Evolutionary conservation across 805 yeast species (phyloP).

Genomic region (Candida lessepsii): DNA sequence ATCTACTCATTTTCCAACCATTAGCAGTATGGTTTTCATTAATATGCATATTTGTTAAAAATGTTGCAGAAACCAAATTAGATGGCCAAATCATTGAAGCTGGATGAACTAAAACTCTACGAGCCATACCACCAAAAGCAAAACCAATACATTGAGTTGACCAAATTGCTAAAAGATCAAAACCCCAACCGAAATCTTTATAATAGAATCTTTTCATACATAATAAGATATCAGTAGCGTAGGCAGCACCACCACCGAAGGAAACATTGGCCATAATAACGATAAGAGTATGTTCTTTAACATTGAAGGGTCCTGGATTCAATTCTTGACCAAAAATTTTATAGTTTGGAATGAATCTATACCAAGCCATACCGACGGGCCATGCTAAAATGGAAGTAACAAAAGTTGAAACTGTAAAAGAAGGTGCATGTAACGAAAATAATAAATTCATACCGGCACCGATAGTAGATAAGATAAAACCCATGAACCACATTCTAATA

Average conservation of each 20-base stretch:
- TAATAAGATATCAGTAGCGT: conserved; percentile 55
- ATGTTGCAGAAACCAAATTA: conserved; percentile 55
- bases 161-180: conserved; percentile 24
- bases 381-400: conserved; percentile 60
- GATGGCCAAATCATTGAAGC: conserved; percentile 73
- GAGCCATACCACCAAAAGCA: conserved; percentile 62
- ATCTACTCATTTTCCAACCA: conserved; percentile 29
- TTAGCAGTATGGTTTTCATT: conserved; percentile 51
- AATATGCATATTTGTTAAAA: conserved; percentile 26
- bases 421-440: conserved; percentile 57
- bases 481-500: conserved; percentile 54
- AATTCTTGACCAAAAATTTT: conserved; percentile 16
- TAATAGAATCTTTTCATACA: conserved; percentile 51
- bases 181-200: conserved; percentile 30
- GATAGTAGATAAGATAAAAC: conserved; percentile 48
- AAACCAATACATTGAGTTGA: conserved; percentile 67
- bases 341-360: conserved; percentile 27
- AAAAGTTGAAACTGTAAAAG: conserved; percentile 47
- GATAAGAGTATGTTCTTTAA: conserved; percentile 23
- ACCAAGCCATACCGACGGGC: conserved; percentile 59
- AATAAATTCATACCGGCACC: conserved; percentile 61
- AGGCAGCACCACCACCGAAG: conserved; percentile 29
- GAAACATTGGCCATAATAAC: conserved; percentile 21
- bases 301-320: conserved; percentile 25
- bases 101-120: conserved; percentile 60